These are phyloP conservation scores for Solanum sejunctum DNA, from an alignment of 257 asterid species.

Conservation along the genomic window DNA sequence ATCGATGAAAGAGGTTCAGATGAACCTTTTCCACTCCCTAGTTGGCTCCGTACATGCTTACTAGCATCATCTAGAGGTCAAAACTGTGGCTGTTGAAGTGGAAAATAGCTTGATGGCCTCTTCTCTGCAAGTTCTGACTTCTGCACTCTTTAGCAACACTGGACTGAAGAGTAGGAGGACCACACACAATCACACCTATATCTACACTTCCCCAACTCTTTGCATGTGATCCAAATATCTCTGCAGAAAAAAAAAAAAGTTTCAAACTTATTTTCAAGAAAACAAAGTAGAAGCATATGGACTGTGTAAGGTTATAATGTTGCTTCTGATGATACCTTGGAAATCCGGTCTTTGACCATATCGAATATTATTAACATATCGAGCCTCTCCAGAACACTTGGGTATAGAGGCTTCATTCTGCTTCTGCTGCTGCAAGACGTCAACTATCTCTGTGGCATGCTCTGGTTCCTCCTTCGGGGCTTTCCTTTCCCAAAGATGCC, in stretches of 20 bases:
- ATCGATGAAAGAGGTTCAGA: not conserved
- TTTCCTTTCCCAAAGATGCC: constrained; percentile 67
- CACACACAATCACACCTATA: constrained; percentile 67
- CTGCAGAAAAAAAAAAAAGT: constrained; percentile 19
- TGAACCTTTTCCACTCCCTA: not conserved
- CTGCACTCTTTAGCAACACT: constrained; percentile 74
- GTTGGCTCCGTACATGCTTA: not conserved
- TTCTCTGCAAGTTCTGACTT: constrained; percentile 34
- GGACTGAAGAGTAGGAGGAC: constrained; percentile 57
- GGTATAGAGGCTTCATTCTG: not conserved
- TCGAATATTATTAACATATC: constrained; percentile 12
- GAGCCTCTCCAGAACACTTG: constrained; percentile 16
- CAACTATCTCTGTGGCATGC: not conserved
- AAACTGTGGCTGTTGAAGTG: constrained; percentile 92
- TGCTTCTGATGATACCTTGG: constrained; percentile 25
- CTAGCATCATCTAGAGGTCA: constrained; percentile 36
- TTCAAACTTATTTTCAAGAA: not conserved
- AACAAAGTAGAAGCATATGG: not conserved
- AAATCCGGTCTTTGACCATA: constrained; percentile 76
- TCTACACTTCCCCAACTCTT: constrained; percentile 60
- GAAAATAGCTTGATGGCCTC: constrained; percentile 32
- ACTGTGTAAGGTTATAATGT: not conserved
- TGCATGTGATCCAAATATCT: constrained; percentile 35
- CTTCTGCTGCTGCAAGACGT: not conserved
- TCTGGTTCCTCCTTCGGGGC: constrained; percentile 9